Evolutionary conservation across 805 yeast genomes (phyloP).

Genomic region (Kazachstania bromeliacearum): DNA sequence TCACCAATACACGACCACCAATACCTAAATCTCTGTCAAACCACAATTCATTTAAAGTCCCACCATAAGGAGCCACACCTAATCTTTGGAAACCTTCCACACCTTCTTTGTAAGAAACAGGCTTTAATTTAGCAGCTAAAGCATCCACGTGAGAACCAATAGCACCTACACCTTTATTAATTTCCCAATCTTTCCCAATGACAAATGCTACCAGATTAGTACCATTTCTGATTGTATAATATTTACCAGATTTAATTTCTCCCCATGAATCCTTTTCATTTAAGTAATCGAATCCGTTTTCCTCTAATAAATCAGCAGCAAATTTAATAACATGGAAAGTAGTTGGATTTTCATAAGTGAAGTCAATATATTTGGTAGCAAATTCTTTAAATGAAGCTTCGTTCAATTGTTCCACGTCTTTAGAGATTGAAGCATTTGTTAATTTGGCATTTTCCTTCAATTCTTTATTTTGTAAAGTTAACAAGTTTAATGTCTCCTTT

Average conservation of each 20-base stretch:
- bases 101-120: constrained; percentile 48
- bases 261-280: constrained; percentile 46
- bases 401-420: not conserved
- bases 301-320: constrained; percentile 40
- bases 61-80: constrained; percentile 81
- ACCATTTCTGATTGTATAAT: constrained; percentile 61
- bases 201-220: constrained; percentile 60
- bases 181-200: constrained; percentile 57
- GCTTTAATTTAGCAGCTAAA: constrained; percentile 59
- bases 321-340: constrained; percentile 58
- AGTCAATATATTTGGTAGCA: constrained; percentile 51
- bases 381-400: constrained; percentile 14
- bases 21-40: constrained; percentile 81
- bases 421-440: not conserved
- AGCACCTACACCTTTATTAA: constrained; percentile 56
- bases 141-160: constrained; percentile 75
- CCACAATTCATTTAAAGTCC: constrained; percentile 57
- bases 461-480: constrained; percentile 12
- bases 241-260: constrained; percentile 39
- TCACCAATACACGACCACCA: constrained; percentile 66
- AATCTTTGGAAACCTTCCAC: constrained; percentile 69
- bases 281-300: constrained; percentile 55
- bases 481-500: constrained; percentile 20
- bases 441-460: not conserved
- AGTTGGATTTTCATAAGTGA: constrained; percentile 66